Conservation (phyloP, 192 early-diverging fungal genomes). For the Martensiomyces pterosporus region DNA sequence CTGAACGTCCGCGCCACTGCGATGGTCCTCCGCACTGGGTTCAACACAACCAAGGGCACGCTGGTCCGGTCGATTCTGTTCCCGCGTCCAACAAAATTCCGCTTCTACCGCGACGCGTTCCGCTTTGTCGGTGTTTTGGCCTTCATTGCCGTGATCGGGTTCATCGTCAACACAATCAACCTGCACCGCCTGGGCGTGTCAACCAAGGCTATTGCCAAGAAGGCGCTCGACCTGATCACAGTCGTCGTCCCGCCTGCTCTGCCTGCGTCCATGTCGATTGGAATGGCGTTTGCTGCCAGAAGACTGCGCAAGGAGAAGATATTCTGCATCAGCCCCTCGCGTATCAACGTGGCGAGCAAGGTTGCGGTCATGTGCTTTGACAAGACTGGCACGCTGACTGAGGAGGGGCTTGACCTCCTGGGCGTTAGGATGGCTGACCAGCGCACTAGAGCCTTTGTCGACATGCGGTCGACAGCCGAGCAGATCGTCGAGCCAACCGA, state of each 20-base stretch:
- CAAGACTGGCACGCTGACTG: slow-evolving; percentile 96
- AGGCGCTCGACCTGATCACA: slow-evolving; percentile 92
- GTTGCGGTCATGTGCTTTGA: slow-evolving; percentile 94
- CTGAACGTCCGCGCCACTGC: slow-evolving; percentile 54
- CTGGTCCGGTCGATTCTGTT: slow-evolving; percentile 92
- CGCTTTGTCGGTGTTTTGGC: slow-evolving; percentile 88
- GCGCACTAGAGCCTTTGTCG: slow-evolving; percentile 23
- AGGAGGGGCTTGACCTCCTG: slow-evolving; percentile 89
- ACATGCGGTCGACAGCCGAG: slow-evolving; percentile 20
- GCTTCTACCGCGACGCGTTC: slow-evolving; percentile 93
- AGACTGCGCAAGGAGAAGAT: slow-evolving; percentile 75
- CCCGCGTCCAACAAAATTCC: slow-evolving; percentile 88
- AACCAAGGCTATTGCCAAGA: slow-evolving; percentile 65
- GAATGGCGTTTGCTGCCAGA: slow-evolving; percentile 87
- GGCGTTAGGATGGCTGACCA: slow-evolving; percentile 63
- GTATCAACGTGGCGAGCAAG: slow-evolving; percentile 95
- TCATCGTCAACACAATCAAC: slow-evolving; percentile 75
- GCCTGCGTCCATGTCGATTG: slow-evolving; percentile 95
- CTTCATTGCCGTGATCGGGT: slow-evolving; percentile 76
- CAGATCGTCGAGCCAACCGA: neutral
- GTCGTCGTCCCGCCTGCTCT: slow-evolving; percentile 94
- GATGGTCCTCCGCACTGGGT: slow-evolving; percentile 85
- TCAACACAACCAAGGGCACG: slow-evolving; percentile 93
- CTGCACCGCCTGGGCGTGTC: slow-evolving; percentile 77
- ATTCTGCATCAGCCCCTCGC: slow-evolving; percentile 89